phyloP scores from a whole-genome alignment of 768 basidiomycete species.

The Gautieria morchelliformis region DNA sequence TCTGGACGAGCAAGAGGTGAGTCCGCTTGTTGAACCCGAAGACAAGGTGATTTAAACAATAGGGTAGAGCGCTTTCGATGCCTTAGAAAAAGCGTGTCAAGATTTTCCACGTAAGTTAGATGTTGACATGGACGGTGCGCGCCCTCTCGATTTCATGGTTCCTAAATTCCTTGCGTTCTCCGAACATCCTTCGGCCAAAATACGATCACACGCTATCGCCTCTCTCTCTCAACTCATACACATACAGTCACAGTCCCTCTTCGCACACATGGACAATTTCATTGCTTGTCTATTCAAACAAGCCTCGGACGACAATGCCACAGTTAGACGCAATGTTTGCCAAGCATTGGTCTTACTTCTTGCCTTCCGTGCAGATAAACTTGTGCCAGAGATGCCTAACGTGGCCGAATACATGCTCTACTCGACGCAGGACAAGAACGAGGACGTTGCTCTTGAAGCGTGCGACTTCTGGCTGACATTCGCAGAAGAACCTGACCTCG shows the following conservation, averaged over 20 bases:
- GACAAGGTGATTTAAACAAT: neutral
- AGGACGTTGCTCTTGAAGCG: conserved; percentile 92
- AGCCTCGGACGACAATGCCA: conserved; percentile 89
- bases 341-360: conserved; percentile 90
- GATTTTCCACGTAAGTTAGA: conserved; percentile 95
- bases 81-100: conserved; percentile 91
- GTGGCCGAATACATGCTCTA: conserved; percentile 99
- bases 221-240: conserved; percentile 91
- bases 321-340: conserved; percentile 91
- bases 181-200: conserved; percentile 77
- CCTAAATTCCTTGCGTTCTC: conserved; percentile 88
- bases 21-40: conserved; percentile 13
- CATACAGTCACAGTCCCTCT: conserved; percentile 77
- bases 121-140: conserved; percentile 84
- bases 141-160: conserved; percentile 93
- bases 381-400: conserved; percentile 90
- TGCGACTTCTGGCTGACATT: conserved; percentile 99
- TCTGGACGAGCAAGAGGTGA: conserved; percentile 78
- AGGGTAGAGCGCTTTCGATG: conserved; percentile 79
- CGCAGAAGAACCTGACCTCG: conserved; percentile 87
- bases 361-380: conserved; percentile 87
- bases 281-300: conserved; percentile 91
- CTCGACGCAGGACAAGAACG: conserved; percentile 95
- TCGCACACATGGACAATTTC: conserved; percentile 86
- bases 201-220: conserved; percentile 89